Evolutionary conservation across 2,329 filamentous ascomycete species (phyloP).

Genomic region (Cylindrodendrum hubeiense): DNA sequence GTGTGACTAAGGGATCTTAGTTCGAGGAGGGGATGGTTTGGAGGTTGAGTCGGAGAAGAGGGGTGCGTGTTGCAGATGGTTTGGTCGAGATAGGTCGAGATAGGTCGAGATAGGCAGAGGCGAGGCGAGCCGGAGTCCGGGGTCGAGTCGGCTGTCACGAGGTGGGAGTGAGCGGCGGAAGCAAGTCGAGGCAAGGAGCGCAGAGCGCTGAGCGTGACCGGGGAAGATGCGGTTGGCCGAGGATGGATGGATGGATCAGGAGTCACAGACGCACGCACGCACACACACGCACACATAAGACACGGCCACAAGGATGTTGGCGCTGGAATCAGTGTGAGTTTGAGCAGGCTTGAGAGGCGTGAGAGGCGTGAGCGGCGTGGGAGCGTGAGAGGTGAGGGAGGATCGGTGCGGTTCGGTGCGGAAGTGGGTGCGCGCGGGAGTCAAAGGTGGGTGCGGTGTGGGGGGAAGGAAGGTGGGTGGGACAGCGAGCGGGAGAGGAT

Average conservation of each 20-base stretch:
- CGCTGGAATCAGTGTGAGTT: neutral
- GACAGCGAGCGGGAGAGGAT: neutral
- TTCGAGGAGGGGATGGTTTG: conserved; percentile 5
- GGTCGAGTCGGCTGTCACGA: conserved; percentile 21
- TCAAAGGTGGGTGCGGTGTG: neutral
- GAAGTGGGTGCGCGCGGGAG: conserved; percentile 1
- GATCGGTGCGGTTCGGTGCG: neutral
- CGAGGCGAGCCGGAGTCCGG: neutral
- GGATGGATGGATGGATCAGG: neutral
- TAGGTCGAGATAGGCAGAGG: conserved; percentile 8
- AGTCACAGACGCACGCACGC: neutral
- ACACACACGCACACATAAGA: neutral
- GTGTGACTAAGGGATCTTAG: conserved; percentile 26
- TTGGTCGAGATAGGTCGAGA: conserved; percentile 19
- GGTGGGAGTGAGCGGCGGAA: conserved; percentile 5
- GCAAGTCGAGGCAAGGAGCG: neutral
- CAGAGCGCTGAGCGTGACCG: neutral
- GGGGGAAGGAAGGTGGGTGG: neutral
- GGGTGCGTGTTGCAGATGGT: conserved; percentile 21
- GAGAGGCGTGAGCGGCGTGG: neutral
- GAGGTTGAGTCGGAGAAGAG: conserved; percentile 11
- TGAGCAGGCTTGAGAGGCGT: neutral
- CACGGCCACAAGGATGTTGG: neutral
- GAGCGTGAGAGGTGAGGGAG: conserved; percentile 2
- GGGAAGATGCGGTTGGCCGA: neutral